Evolutionary conservation across 2,329 filamentous ascomycete genomes (phyloP).

Genomic region (Alternaria brassicae): DNA sequence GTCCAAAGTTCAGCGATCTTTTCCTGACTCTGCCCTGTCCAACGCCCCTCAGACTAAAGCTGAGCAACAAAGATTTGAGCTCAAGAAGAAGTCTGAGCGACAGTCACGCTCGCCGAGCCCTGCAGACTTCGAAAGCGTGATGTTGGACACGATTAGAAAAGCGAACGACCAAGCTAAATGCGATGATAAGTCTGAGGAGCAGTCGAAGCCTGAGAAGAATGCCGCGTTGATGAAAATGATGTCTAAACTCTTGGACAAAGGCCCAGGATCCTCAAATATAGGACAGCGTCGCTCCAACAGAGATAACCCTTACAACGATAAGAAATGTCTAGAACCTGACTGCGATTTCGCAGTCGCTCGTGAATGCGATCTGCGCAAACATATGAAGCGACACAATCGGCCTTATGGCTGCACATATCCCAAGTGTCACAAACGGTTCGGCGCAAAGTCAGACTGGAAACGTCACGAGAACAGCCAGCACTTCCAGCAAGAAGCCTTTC

Average conservation of each 20-base stretch:
- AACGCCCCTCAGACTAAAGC: conserved; percentile 39
- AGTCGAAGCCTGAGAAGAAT: conserved; percentile 11
- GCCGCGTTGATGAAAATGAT: conserved; percentile 36
- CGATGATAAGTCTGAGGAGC: not conserved
- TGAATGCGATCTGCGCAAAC: conserved; percentile 66
- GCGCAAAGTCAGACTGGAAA: conserved; percentile 96
- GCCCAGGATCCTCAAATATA: conserved; percentile 13
- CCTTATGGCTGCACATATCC: conserved; percentile 83
- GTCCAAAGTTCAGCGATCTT: not conserved
- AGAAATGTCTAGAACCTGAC: conserved; percentile 21
- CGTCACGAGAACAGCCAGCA: conserved; percentile 86
- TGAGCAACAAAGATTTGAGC: conserved; percentile 39
- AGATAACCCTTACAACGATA: conserved; percentile 14
- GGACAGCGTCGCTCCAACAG: conserved; percentile 23
- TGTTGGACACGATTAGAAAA: conserved; percentile 27
- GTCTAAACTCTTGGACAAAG: conserved; percentile 36
- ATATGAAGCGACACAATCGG: conserved; percentile 78
- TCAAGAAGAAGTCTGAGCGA: conserved; percentile 34
- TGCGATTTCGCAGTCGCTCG: conserved; percentile 38
- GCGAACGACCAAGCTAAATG: conserved; percentile 2
- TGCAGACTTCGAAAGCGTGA: conserved; percentile 33
- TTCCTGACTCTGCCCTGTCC: conserved; percentile 1
- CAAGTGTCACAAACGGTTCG: conserved; percentile 75
- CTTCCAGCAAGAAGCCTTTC: conserved; percentile 73
- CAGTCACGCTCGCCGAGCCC: conserved; percentile 21